Evolutionary conservation across 1,284 basidiomycete species (phyloP).

Genomic region (Ganoderma sinense): DNA sequence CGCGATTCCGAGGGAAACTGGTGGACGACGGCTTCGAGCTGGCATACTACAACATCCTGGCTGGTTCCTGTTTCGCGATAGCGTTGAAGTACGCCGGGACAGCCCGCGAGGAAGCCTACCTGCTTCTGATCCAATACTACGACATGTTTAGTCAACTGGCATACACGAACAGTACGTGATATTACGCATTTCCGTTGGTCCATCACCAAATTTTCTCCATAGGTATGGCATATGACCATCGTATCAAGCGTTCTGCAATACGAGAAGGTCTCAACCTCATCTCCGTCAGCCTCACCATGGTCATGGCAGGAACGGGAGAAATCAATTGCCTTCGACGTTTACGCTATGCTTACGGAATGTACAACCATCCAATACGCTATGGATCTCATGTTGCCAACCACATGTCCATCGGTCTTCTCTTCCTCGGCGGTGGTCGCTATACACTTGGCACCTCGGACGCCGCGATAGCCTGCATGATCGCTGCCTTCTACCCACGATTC

Average conservation of each 20-base stretch:
- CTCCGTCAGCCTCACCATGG: slow-evolving; percentile 85
- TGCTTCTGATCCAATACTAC: slow-evolving; percentile 82
- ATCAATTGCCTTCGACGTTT: slow-evolving; percentile 90
- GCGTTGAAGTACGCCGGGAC: slow-evolving; percentile 95
- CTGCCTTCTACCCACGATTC: slow-evolving; percentile 92
- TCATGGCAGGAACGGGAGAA: slow-evolving; percentile 97
- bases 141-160: slow-evolving; percentile 79
- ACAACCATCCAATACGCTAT: slow-evolving; percentile 83
- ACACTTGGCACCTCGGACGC: slow-evolving; percentile 93
- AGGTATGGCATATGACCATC: slow-evolving; percentile 85
- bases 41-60: slow-evolving; percentile 88
- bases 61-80: slow-evolving; percentile 92
- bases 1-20: slow-evolving; percentile 54
- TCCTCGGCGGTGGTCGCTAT: slow-evolving; percentile 93
- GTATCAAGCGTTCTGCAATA: slow-evolving; percentile 87
- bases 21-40: slow-evolving; percentile 84
- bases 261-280: slow-evolving; percentile 90
- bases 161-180: slow-evolving; percentile 63
- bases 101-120: slow-evolving; percentile 87
- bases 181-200: not conserved
- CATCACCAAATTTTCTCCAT: slow-evolving; percentile 1
- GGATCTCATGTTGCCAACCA: slow-evolving; percentile 93
- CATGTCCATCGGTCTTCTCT: slow-evolving; percentile 91
- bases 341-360: slow-evolving; percentile 91
- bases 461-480: slow-evolving; percentile 89